A percentile compares a stretch with the other conserved stretches of the same genome.
phyloP scores from a whole-genome alignment of 441 rosid genomes.

The Erysimum pusillum region DNA sequence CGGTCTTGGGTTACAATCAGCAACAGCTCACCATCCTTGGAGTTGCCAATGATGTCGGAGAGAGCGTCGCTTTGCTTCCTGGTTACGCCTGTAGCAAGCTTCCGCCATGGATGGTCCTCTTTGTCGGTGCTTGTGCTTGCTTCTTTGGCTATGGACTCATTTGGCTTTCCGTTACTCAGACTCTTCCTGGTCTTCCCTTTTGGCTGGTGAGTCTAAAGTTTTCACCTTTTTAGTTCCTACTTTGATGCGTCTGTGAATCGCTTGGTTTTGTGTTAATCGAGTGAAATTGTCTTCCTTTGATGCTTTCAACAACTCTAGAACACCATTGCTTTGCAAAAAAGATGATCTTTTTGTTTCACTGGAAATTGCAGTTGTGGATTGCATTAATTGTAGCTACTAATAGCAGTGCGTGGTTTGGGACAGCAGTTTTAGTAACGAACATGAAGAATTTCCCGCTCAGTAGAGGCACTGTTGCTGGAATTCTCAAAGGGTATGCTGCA shows the following conservation, averaged over 20 bases:
- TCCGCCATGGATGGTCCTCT: constrained; percentile 78
- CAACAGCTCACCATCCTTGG: constrained; percentile 82
- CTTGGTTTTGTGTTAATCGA: constrained; percentile 3
- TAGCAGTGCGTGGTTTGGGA: constrained; percentile 90
- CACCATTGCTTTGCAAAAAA: not conserved
- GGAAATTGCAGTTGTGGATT: constrained; percentile 65
- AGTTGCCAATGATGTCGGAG: constrained; percentile 88
- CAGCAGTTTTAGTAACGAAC: constrained; percentile 88
- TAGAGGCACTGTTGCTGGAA: constrained; percentile 85
- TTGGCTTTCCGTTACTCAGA: constrained; percentile 75
- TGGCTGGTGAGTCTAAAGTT: constrained; percentile 63
- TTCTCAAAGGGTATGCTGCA: constrained; percentile 87
- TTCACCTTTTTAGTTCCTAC: constrained; percentile 5
- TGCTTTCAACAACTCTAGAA: constrained; percentile 27
- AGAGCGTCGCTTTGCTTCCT: constrained; percentile 75
- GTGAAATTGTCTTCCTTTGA: not conserved
- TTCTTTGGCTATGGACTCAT: constrained; percentile 86
- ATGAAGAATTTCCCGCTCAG: constrained; percentile 93
- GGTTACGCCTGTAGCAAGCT: constrained; percentile 83
- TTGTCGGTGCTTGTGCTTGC: constrained; percentile 64
- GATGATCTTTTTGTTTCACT: not conserved
- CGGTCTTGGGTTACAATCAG: constrained; percentile 77
- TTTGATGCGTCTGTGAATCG: not conserved
- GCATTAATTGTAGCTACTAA: constrained; percentile 78
- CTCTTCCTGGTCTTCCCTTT: constrained; percentile 62